Evolutionary conservation across 768 basidiomycete species (phyloP).

Genomic region (Termitomyces sp.): DNA sequence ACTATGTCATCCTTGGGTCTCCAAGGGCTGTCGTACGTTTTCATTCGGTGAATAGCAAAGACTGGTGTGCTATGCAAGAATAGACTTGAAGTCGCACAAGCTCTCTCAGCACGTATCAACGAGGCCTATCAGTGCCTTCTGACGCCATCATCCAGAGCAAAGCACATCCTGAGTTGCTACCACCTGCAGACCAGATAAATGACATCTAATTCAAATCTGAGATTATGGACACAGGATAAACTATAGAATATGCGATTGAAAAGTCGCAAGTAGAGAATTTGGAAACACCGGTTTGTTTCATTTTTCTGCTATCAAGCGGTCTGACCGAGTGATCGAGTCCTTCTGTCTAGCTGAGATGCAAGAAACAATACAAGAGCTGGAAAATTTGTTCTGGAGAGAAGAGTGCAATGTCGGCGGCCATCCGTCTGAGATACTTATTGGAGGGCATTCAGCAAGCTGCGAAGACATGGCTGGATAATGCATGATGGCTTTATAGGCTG

Average conservation of each 20-base stretch:
- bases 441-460: slow-evolving; percentile 58
- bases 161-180: slow-evolving; percentile 74
- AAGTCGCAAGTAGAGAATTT: slow-evolving; percentile 48
- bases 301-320: not conserved
- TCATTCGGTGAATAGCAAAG: not conserved
- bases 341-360: slow-evolving; percentile 47
- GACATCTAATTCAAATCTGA: slow-evolving; percentile 71
- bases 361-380: slow-evolving; percentile 42
- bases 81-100: slow-evolving; percentile 57
- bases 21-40: slow-evolving; percentile 50
- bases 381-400: slow-evolving; percentile 41
- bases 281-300: slow-evolving; percentile 42
- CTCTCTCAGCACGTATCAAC: slow-evolving; percentile 75
- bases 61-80: slow-evolving; percentile 32
- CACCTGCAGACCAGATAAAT: slow-evolving; percentile 63
- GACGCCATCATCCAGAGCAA: slow-evolving; percentile 71
- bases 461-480: slow-evolving; percentile 32
- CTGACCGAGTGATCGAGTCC: slow-evolving; percentile 6
- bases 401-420: slow-evolving; percentile 52
- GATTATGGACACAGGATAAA: slow-evolving; percentile 78
- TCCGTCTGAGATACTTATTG: slow-evolving; percentile 69
- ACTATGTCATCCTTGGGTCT: slow-evolving; percentile 82
- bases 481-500: not conserved
- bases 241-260: slow-evolving; percentile 61
- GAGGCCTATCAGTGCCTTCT: slow-evolving; percentile 75